phyloP scores from a whole-genome alignment of 2,329 filamentous ascomycete species.

The Aspergillus viridinutans region DNA sequence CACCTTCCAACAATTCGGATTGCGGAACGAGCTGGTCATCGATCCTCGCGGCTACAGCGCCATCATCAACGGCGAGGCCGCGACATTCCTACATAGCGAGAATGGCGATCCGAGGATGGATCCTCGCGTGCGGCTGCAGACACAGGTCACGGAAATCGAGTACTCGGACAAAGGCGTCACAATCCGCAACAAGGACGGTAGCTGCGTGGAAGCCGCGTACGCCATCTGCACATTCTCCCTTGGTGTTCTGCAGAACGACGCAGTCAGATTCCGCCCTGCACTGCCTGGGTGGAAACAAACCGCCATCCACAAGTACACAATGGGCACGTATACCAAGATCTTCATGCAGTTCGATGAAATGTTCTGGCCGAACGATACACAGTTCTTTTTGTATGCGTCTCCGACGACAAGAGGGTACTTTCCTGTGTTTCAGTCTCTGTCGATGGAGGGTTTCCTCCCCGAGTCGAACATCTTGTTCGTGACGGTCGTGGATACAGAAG shows the following conservation, averaged over 20 bases:
- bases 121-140: slow-evolving; percentile 54
- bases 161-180: slow-evolving; percentile 53
- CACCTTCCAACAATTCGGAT: slow-evolving; percentile 60
- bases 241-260: slow-evolving; percentile 62
- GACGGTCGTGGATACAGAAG: slow-evolving; percentile 56
- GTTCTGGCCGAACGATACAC: slow-evolving; percentile 57
- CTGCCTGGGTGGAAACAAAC: slow-evolving; percentile 62
- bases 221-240: slow-evolving; percentile 66
- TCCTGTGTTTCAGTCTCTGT: slow-evolving; percentile 62
- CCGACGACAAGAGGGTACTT: slow-evolving; percentile 49
- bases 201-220: slow-evolving; percentile 56
- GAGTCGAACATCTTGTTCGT: slow-evolving; percentile 63
- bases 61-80: slow-evolving; percentile 55
- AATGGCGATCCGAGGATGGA: slow-evolving; percentile 34
- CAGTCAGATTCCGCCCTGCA: slow-evolving; percentile 54
- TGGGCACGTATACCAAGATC: slow-evolving; percentile 70
- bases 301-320: slow-evolving; percentile 60
- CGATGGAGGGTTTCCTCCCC: slow-evolving; percentile 53
- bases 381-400: slow-evolving; percentile 52
- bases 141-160: slow-evolving; percentile 51
- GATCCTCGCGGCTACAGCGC: slow-evolving; percentile 60
- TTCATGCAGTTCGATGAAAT: slow-evolving; percentile 64
- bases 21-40: slow-evolving; percentile 58
- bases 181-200: slow-evolving; percentile 51
- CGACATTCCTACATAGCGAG: slow-evolving; percentile 47